Percentiles rank a stretch among this genome's conserved stretches.
Conservation (phyloP, 345 rosid genomes). For the Eucalyptus viminalis region DNA sequence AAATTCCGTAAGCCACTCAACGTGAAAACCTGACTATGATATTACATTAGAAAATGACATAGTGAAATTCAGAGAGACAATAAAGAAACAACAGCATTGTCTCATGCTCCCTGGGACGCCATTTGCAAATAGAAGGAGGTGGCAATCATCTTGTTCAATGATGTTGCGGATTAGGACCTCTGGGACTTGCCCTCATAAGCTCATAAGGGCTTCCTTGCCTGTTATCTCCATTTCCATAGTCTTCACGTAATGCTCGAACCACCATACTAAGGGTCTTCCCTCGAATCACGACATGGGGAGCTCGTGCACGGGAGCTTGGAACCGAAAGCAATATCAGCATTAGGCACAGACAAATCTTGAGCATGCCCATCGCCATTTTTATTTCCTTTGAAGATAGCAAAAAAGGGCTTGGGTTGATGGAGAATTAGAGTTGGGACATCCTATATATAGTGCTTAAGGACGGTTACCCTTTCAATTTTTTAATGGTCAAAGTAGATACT, state of each 20-base stretch:
- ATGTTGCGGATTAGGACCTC: not conserved
- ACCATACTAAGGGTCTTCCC: not conserved
- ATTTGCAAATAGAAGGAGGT: not conserved
- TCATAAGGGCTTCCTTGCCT: not conserved
- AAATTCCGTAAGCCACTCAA: too few relatives aligned
- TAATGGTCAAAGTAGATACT: not conserved
- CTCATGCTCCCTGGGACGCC: not conserved
- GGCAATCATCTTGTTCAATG: not conserved
- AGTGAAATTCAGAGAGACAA: not conserved
- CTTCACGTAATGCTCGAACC: not conserved
- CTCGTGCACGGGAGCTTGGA: not conserved
- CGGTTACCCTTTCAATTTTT: not conserved
- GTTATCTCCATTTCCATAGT: not conserved
- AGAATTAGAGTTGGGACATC: not conserved
- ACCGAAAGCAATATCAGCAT: not conserved
- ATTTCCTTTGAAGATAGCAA: not conserved
- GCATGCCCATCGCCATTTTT: not conserved
- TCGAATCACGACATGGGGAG: not conserved
- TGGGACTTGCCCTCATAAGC: not conserved
- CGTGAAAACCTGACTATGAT: too few relatives aligned
- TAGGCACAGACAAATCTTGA: not conserved
- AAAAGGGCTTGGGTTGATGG: not conserved
- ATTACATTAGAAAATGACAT: not conserved
- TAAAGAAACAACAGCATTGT: not conserved
- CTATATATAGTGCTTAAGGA: not conserved